Evolutionary conservation across 352 stramenopile species (phyloP), one percentile per base, ranked within the genome.

Genomic region (Halophytophthora polymorphica): DNA sequence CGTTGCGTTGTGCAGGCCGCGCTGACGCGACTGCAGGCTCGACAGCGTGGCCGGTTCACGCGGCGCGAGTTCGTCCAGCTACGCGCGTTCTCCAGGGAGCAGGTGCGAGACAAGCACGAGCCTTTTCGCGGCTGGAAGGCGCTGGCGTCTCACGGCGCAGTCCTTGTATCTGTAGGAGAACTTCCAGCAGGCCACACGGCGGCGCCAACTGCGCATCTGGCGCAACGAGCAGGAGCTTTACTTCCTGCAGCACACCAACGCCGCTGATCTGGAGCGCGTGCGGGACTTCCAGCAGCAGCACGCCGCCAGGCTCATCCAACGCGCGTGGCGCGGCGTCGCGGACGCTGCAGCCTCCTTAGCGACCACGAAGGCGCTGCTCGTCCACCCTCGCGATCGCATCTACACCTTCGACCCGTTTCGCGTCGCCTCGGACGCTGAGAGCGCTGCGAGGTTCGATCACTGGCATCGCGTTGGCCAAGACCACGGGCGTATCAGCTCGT

Each of bases 201-300:
- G 62, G 11, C 56, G 77, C 11, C 65, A 86, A 43, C 51, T 66
- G 19, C 71, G 77, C 18, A 75, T 91, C 25, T 81, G 66, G 71
- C 66, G 65, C n/a, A 68, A 77, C 45, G 73, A 88, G 50, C 73
- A 88, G 36, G 66, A 86, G 21, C 67, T 89, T 13, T 72, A 78
- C 23, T 89, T 89, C 39, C 64, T 91, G 45, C 69, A 82, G 34
- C 61, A 74, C 40, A 88, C 73, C 21, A 81, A 66, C 8, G 56
- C 73, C 25, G 60, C 66, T 18, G 58, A 80, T 33, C 58, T 84
- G 8, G 69, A 85, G 23, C 45, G 36, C 19, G 60, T 90, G 23
- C 64, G 63, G 21, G 42, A 12, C 28, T 79, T 88, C 22, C 77
- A 82, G 61, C 58, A 66, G 37, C 53, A 66, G 3, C 59, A 71